Base-by-base conservation (phyloP, 495 filamentous ascomycete genomes). In the Aspergillus sclerotiicarbonarius region DNA sequence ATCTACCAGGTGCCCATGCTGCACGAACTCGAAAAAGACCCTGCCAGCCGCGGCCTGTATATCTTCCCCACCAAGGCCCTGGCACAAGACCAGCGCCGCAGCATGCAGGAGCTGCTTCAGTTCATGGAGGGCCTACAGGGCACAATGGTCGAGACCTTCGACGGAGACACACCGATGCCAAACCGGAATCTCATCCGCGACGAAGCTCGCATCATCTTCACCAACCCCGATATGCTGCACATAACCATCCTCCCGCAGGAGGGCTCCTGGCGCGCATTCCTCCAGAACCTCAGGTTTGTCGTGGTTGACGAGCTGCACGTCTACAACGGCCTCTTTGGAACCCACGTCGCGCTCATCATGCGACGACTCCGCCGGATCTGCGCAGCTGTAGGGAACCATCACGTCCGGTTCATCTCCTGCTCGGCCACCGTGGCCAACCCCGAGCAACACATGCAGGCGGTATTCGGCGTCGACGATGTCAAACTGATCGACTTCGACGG, bases 31-130 rank as follows among this genome's bases (percentile, higher is more conserved):
- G 93, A 98, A 71, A 77, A 82, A 44, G 89, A 97, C 61, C 70
- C 65, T 4, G 79, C 87, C 47, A 88, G 90, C 44, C 78, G 92
- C 62, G 93, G 94, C 9, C 91, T 99, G 87, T 98, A 96, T 67
- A 96, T 99, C 20, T 99, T 98, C 59, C 94, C 94, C 1, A 99
- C 94, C 3, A 99, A 99, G 74, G 94, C 94, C 10, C 77, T 99
- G 13, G 94, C 94, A 3, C 94, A 99, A 70, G 94, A 98, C 73
- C 94, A 99, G 71, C 84, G 85, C 65, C 81, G 94, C 57, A 96
- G 92, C 63, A 79, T 98, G 70, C 87, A 88, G 64, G 91, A 96
- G 46, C 75, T 99, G 56, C 74, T 98, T 45, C 71, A 80, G 18
- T 95, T 86, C 65, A 90, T 99, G 82, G 79, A 84, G 9, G 84